These are phyloP conservation scores for Xylaria sp. DNA, from an alignment of 2,329 filamentous ascomycete genomes.

Conservation along the genomic window DNA sequence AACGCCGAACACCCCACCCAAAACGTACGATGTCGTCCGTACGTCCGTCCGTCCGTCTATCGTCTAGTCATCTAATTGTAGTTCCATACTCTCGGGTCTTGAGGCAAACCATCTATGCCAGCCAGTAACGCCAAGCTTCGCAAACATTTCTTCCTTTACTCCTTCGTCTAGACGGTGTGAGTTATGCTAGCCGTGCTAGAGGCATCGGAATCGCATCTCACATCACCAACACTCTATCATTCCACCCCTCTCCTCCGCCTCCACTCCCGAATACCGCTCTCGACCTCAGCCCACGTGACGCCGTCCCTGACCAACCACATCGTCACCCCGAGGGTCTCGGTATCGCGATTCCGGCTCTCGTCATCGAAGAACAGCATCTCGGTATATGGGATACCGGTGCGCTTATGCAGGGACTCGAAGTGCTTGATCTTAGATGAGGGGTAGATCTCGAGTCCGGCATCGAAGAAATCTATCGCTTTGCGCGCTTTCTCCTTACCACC, in stretches of 20 bases:
- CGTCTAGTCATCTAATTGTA: constrained; percentile 5
- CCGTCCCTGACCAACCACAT: constrained; percentile 87
- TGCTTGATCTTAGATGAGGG: constrained; percentile 87
- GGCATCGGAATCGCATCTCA: not conserved
- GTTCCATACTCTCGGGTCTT: constrained; percentile 5
- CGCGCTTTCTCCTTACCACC: constrained; percentile 50
- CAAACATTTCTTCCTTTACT: not conserved
- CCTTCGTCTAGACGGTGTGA: not conserved
- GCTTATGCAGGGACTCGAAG: constrained; percentile 77
- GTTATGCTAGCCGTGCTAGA: not conserved
- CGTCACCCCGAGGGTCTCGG: constrained; percentile 80
- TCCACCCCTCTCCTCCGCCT: constrained; percentile 69
- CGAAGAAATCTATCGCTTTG: constrained; percentile 69
- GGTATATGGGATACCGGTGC: constrained; percentile 76
- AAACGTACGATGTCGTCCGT: constrained; percentile 25
- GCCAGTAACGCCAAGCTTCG: constrained; percentile 27
- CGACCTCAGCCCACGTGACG: constrained; percentile 79
- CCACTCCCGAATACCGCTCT: constrained; percentile 84
- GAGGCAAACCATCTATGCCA: not conserved
- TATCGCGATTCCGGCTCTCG: constrained; percentile 86
- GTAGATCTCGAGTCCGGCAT: constrained; percentile 72
- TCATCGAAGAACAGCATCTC: constrained; percentile 98
- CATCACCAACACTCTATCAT: constrained; percentile 6
- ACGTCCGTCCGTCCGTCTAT: constrained; percentile 16
- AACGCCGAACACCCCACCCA: constrained; percentile 24